phyloP scores from a whole-genome alignment of 73 alveolate genomes.

The Blepharisma stoltei region DNA sequence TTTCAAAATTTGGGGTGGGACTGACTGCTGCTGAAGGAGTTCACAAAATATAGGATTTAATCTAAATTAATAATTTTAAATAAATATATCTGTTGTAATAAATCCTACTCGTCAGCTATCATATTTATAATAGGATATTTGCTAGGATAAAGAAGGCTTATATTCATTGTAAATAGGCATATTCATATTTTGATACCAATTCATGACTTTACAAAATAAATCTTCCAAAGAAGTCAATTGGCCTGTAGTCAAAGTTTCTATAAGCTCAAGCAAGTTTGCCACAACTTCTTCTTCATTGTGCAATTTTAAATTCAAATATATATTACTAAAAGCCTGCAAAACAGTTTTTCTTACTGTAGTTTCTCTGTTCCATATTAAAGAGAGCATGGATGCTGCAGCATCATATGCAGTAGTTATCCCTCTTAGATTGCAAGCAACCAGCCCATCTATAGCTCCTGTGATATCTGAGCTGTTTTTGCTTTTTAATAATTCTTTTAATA shows the following conservation, averaged over 20 bases:
- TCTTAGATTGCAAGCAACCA: constrained; percentile 49
- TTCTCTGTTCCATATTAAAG: constrained; percentile 43
- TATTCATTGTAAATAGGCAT: too few species aligned
- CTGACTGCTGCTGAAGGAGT: background rate
- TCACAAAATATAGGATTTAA: too few species aligned
- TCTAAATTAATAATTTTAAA: too few species aligned
- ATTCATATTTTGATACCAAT: too few species aligned
- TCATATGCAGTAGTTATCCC: constrained; percentile 60
- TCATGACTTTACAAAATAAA: background rate
- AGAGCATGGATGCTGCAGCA: constrained; percentile 56
- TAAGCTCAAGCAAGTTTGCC: background rate
- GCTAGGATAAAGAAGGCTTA: too few species aligned
- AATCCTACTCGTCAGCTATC: too few species aligned
- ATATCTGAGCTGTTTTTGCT: constrained; percentile 71
- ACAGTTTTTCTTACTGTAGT: constrained; percentile 40
- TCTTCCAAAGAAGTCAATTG: constrained; percentile 5
- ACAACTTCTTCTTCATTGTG: constrained; percentile 51
- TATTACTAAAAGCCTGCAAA: constrained; percentile 47
- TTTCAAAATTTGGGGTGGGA: background rate
- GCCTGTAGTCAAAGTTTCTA: constrained; percentile 8
- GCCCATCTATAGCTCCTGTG: constrained; percentile 65
- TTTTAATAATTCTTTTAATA: constrained; percentile 60
- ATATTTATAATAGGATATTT: too few species aligned
- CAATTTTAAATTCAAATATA: constrained; percentile 57
- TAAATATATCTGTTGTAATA: too few species aligned